Evolutionary conservation across 1,284 basidiomycete species (phyloP), one percentile per base, ranked within the genome.

Genomic region (Phellopilus nigrolimitatus): DNA sequence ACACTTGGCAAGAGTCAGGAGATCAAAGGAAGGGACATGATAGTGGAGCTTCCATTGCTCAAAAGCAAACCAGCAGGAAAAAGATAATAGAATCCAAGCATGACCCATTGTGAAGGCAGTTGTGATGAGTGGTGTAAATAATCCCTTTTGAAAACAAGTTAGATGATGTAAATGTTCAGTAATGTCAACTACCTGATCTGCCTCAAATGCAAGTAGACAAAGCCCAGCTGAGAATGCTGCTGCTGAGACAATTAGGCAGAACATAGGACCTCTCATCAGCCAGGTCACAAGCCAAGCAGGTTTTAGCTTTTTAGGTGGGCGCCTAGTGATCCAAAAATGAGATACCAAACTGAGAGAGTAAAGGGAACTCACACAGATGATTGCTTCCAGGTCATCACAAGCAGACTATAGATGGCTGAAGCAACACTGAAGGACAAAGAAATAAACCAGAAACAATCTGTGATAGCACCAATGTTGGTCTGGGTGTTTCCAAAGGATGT

Each of bases 361-460:
- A n/a, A n/a, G n/a, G n/a, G n/a, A n/a, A n/a, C n/a, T n/a, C n/a
- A n/a, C n/a, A n/a, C n/a, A n/a, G n/a, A n/a, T n/a, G n/a, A n/a
- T n/a, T n/a, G n/a, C n/a, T n/a, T n/a, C n/a, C n/a, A n/a, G 13
- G 40, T 50, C 49, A 50, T 50, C 4, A 44, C 33, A 13, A 50
- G 39, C 7, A 50, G 41, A 21, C 49, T 50, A 22, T 50, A 37
- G 8, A 44, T 27, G 21, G 49, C 49, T n/a, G 49, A 50, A 33
- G 40, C 49, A 10, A 27, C 43, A 19, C 49, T 50, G 40, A 50
- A 50, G 10, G 43, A 39, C 4, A 50, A 40, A 8, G 49, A 50
- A 3, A 34, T 24, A 34, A 50, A 43, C 49, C 49, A 50, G 6
- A 43, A 13, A 2, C 25, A 22, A 28, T 50, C 43, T 21, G 41